Percentiles rank a stretch among this genome's conserved stretches.
Evolutionary conservation across 768 basidiomycete genomes (phyloP).

Genomic region (Suillus hirtellus): DNA sequence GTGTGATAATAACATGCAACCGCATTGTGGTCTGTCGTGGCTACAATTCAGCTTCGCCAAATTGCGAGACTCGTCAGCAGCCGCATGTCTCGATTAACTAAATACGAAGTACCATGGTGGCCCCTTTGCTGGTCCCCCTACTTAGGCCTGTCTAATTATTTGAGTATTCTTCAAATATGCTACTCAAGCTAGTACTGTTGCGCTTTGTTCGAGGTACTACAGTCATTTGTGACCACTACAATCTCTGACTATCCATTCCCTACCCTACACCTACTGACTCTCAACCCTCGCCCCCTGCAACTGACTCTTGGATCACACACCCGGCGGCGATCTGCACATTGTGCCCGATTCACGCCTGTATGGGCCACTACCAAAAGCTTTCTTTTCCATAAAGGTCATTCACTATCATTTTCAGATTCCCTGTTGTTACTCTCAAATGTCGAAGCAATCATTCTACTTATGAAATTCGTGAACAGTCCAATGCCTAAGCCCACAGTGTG

Average conservation of each 20-base stretch:
- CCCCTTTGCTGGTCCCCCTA: background rate
- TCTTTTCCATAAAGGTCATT: background rate
- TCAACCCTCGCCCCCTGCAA: slow-evolving; percentile 46
- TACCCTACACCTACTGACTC: slow-evolving; percentile 25
- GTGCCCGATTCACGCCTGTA: slow-evolving; percentile 40
- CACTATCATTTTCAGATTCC: background rate
- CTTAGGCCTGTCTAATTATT: no score
- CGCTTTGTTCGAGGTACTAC: no score
- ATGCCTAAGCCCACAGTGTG: no score
- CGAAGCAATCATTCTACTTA: background rate
- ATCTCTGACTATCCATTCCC: no score
- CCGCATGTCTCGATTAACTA: background rate
- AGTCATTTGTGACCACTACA: no score
- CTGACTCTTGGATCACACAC: slow-evolving; percentile 37
- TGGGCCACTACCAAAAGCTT: slow-evolving; percentile 49
- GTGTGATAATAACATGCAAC: background rate
- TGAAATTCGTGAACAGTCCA: no score
- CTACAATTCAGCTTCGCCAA: background rate
- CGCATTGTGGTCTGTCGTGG: background rate
- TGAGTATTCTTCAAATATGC: background rate
- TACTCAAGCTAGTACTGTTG: background rate
- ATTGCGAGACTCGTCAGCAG: background rate
- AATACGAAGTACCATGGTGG: background rate
- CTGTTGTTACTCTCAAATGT: background rate
- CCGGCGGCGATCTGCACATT: slow-evolving; percentile 38